A percentile compares a stretch with the other conserved stretches of the same genome.
These are phyloP conservation scores for Plicaturopsis crispa DNA, from an alignment of 768 basidiomycete species.

Conservation along the genomic window DNA sequence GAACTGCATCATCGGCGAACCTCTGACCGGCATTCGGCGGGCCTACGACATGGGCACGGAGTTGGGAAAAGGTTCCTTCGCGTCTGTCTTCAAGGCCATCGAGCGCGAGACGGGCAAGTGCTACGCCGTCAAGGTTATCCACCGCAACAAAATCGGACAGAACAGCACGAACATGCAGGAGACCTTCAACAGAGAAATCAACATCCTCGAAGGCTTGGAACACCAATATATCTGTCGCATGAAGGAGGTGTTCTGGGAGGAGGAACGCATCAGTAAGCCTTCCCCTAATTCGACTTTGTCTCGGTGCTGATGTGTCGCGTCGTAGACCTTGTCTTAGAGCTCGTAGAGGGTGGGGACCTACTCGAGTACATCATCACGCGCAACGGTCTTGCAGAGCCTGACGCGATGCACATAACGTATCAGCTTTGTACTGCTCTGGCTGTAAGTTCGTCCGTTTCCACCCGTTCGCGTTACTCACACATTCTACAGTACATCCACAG, in stretches of 20 bases:
- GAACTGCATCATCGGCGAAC: constrained; percentile 43
- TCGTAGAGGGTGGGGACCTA: constrained; percentile 83
- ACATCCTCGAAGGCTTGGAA: constrained; percentile 66
- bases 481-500: constrained; percentile 8
- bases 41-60: constrained; percentile 61
- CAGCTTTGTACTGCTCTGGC: constrained; percentile 79
- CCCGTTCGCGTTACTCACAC: neutral
- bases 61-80: constrained; percentile 89
- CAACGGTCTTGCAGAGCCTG: constrained; percentile 48
- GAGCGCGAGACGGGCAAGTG: constrained; percentile 61
- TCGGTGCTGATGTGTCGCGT: constrained; percentile 16
- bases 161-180: constrained; percentile 21
- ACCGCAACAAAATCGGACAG: constrained; percentile 37
- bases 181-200: constrained; percentile 63
- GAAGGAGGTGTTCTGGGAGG: constrained; percentile 68
- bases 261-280: constrained; percentile 48
- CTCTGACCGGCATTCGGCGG: constrained; percentile 48
- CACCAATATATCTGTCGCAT: constrained; percentile 82
- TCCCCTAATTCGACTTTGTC: constrained; percentile 12
- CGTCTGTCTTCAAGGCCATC: constrained; percentile 81
- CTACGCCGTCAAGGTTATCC: constrained; percentile 88
- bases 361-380: constrained; percentile 67
- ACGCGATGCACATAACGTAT: constrained; percentile 62
- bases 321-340: constrained; percentile 75
- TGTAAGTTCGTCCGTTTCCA: constrained; percentile 29